These are phyloP conservation scores for Pulchroboletus neoregius DNA, from an alignment of 1,284 basidiomycete species.

Conservation along the genomic window DNA sequence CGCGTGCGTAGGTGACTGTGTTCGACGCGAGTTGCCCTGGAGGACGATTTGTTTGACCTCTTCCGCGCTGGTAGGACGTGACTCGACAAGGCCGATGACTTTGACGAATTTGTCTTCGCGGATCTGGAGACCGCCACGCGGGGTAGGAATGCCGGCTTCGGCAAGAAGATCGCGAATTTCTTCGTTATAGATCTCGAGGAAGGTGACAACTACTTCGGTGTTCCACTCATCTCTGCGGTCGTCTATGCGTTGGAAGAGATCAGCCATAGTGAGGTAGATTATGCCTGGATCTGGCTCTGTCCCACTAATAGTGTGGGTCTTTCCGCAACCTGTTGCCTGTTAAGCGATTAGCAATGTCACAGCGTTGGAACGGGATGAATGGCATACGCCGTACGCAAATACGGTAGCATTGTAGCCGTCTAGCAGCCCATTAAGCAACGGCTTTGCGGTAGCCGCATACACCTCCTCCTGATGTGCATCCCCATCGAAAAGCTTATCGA, in stretches of 20 bases:
- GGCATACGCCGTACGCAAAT: slow-evolving; percentile 92
- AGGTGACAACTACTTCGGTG: slow-evolving; percentile 85
- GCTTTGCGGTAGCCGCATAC: slow-evolving; percentile 80
- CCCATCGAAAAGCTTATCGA: slow-evolving; percentile 86
- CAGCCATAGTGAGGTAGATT: slow-evolving; percentile 95
- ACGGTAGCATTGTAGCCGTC: slow-evolving; percentile 97
- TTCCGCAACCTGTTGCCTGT: slow-evolving; percentile 96
- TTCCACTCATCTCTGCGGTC: slow-evolving; percentile 79
- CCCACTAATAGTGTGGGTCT: slow-evolving; percentile 97
- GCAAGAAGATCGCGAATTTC: slow-evolving; percentile 93
- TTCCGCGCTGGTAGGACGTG: slow-evolving; percentile 75
- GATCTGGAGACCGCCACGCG: slow-evolving; percentile 83
- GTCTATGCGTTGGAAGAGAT: slow-evolving; percentile 87
- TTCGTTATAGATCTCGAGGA: slow-evolving; percentile 98
- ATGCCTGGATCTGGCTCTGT: slow-evolving; percentile 83
- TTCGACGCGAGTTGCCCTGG: slow-evolving; percentile 81
- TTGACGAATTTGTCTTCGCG: slow-evolving; percentile 92
- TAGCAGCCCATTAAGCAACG: slow-evolving; percentile 76
- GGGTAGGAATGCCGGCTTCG: slow-evolving; percentile 60
- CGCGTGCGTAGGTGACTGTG: slow-evolving; percentile 89
- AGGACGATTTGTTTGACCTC: slow-evolving; percentile 92
- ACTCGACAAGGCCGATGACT: slow-evolving; percentile 79
- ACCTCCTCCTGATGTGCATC: slow-evolving; percentile 80
- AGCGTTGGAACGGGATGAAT: slow-evolving; percentile 3
- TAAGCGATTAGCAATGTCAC: slow-evolving; percentile 18